phyloP scores from a whole-genome alignment of 495 filamentous ascomycete genomes.

The Oidiodendron maius region DNA sequence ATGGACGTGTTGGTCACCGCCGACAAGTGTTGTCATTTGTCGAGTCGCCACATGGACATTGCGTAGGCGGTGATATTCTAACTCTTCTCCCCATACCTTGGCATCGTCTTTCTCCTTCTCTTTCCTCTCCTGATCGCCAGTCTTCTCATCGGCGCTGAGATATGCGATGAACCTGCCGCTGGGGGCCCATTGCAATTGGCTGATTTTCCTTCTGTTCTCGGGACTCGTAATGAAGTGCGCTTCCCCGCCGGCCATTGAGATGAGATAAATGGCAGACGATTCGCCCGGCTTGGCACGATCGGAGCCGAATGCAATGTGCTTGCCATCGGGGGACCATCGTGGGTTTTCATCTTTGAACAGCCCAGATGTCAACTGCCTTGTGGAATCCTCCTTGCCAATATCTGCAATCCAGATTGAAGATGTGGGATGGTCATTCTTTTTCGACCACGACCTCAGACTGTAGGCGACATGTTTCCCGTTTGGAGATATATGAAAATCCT shows the following conservation, averaged over 20 bases:
- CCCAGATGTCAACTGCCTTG: slow-evolving; percentile 1
- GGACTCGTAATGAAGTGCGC: not conserved
- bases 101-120: not conserved
- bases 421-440: not conserved
- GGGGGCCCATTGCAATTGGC: not conserved
- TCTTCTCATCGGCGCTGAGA: slow-evolving; percentile 3
- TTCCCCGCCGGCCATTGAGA: slow-evolving; percentile 1
- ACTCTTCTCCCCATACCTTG: slow-evolving; percentile 4
- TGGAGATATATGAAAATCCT: not conserved
- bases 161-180: slow-evolving; percentile 1
- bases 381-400: slow-evolving; percentile 1
- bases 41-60: not conserved
- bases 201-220: not conserved
- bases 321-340: slow-evolving; percentile 1
- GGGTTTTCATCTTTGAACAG: not conserved
- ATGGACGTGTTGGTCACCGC: not conserved
- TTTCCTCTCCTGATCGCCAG: not conserved
- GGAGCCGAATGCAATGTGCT: slow-evolving; percentile 3
- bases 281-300: not conserved
- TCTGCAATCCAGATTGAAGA: slow-evolving; percentile 6
- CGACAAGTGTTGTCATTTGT: not conserved
- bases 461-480: slow-evolving; percentile 3
- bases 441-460: not conserved
- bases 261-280: not conserved
- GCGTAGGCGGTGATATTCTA: not conserved